Evolutionary conservation across 305 asterid genomes (phyloP).

Genomic region (Rubia tinctorum): DNA sequence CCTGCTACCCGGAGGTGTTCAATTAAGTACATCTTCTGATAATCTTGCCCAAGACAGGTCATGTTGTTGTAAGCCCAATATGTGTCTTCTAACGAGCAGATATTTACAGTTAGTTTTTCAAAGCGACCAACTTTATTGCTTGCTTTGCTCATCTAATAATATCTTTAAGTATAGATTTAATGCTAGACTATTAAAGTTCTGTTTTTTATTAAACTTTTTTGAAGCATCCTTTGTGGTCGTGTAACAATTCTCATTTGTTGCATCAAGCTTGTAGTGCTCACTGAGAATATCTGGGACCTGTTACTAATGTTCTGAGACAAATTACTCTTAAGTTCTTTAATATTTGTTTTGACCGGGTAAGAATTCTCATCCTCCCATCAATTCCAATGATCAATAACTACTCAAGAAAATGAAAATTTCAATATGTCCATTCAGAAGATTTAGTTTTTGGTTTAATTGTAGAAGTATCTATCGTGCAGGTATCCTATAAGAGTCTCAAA

Average conservation of each 20-base stretch:
- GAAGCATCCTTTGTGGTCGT: too few relatives aligned
- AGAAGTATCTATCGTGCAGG: constrained; percentile 47
- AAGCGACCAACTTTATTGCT: not conserved
- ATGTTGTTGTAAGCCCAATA: not conserved
- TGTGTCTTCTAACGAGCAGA: not conserved
- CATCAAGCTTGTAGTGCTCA: not conserved
- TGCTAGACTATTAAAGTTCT: not conserved
- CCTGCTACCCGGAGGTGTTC: not conserved
- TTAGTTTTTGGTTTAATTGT: constrained; percentile 19
- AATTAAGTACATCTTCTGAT: not conserved
- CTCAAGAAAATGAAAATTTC: not conserved
- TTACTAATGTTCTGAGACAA: not conserved
- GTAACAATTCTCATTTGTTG: not conserved
- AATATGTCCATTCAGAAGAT: not conserved
- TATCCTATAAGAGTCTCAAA: constrained; percentile 97
- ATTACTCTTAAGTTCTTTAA: not conserved
- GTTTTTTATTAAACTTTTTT: not conserved
- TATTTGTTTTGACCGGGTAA: constrained; percentile 47
- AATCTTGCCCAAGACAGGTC: not conserved
- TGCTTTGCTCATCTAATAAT: not conserved
- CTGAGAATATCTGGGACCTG: not conserved
- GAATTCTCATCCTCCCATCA: constrained; percentile 11
- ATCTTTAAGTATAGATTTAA: not conserved
- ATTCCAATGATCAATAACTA: not conserved
- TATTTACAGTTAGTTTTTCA: not conserved